Evolutionary conservation across 176 grass and related monocot species (phyloP).

Genomic region (Oryza glumipatula): DNA sequence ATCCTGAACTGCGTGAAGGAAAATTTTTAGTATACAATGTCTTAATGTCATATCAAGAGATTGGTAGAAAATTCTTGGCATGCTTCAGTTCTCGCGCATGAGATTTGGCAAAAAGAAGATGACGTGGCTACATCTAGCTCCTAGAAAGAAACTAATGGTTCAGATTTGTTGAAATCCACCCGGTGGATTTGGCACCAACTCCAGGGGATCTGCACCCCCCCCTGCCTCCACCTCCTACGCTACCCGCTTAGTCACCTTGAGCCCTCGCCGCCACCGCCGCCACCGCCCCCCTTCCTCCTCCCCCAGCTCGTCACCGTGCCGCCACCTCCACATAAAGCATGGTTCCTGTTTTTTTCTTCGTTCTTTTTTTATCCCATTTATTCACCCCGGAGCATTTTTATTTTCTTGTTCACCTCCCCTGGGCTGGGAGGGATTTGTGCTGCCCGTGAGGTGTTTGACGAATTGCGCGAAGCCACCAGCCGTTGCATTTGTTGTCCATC

Average conservation of each 20-base stretch:
- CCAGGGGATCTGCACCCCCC: no score
- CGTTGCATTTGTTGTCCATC: neutral
- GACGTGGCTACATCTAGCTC: no score
- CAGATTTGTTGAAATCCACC: no score
- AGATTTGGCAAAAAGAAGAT: no score
- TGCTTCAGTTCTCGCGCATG: no score
- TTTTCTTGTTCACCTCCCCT: neutral
- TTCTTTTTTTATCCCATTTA: neutral
- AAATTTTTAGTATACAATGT: no score
- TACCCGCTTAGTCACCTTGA: neutral
- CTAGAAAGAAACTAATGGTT: no score
- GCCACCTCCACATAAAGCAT: neutral
- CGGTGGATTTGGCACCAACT: no score
- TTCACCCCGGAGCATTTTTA: neutral
- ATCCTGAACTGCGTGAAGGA: no score
- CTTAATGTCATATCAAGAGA: no score
- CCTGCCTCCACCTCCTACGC: neutral
- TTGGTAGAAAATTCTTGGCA: no score
- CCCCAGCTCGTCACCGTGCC: neutral
- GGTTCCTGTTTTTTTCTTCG: neutral
- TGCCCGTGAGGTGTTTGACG: neutral
- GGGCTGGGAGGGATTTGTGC: neutral
- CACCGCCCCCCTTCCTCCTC: neutral
- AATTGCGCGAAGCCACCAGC: neutral
- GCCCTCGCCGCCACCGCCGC: neutral